Percentiles rank a stretch among this genome's conserved stretches.
Evolutionary conservation across 805 yeast genomes (phyloP).

Genomic region (Cyberlindnera samutprakarnensis): DNA sequence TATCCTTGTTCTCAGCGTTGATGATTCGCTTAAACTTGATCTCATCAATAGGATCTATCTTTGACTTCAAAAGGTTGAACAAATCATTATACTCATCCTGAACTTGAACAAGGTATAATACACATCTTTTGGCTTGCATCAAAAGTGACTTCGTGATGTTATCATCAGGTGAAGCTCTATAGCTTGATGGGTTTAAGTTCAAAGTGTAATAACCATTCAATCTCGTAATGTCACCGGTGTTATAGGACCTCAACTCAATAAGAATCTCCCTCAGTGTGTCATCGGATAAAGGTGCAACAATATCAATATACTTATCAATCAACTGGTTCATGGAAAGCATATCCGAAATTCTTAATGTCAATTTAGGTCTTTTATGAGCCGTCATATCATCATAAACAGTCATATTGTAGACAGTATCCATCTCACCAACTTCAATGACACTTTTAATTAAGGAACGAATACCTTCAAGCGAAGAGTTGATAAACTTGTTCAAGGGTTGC

Average conservation of each 20-base stretch:
- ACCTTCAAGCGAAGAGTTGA: constrained; percentile 41
- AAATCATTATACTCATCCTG: constrained; percentile 63
- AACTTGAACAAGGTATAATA: constrained; percentile 76
- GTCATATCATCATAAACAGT: constrained; percentile 64
- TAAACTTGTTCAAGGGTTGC: constrained; percentile 74
- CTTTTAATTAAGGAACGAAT: constrained; percentile 37
- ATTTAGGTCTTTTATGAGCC: constrained; percentile 40
- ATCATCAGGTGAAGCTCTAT: constrained; percentile 39
- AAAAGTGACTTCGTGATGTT: constrained; percentile 51
- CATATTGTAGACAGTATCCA: constrained; percentile 55
- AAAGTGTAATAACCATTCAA: constrained; percentile 49
- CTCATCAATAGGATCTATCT: constrained; percentile 67
- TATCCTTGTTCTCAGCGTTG: constrained; percentile 33
- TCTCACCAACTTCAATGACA: constrained; percentile 45
- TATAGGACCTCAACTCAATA: constrained; percentile 33
- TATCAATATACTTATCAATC: constrained; percentile 33
- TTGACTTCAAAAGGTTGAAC: constrained; percentile 59
- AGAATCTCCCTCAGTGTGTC: constrained; percentile 46
- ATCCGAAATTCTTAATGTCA: constrained; percentile 38
- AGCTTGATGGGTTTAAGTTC: constrained; percentile 49
- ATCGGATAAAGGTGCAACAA: constrained; percentile 39
- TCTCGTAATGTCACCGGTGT: constrained; percentile 38
- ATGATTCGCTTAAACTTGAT: constrained; percentile 49
- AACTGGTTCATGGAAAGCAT: constrained; percentile 38
- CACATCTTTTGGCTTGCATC: constrained; percentile 74